These are phyloP conservation scores for Lavandula angustifolia DNA, from an alignment of 257 asterid genomes.

Conservation along the genomic window DNA sequence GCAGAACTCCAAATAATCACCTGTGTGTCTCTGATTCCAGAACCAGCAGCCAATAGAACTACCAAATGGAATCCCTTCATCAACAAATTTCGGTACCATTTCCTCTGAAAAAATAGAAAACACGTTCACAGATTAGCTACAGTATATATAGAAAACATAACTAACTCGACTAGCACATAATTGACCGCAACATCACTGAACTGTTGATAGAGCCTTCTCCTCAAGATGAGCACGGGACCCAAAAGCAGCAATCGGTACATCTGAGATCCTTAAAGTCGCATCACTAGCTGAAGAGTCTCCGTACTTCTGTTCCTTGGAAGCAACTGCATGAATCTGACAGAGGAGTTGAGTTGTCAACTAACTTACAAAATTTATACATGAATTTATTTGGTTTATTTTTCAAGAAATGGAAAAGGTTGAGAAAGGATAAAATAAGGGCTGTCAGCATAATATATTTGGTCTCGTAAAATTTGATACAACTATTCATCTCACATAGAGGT, in stretches of 20 bases:
- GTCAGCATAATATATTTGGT: not conserved
- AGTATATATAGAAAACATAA: constrained; percentile 1
- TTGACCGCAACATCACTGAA: constrained; percentile 49
- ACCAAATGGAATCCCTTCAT: constrained; percentile 98
- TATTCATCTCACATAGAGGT: constrained; percentile 10
- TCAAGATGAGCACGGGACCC: constrained; percentile 99
- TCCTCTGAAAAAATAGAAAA: constrained; percentile 63
- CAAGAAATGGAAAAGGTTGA: not conserved
- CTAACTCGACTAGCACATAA: constrained; percentile 27
- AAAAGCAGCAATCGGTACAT: constrained; percentile 77
- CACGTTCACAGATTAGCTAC: constrained; percentile 24
- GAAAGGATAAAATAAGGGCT: constrained; percentile 7
- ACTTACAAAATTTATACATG: constrained; percentile 21
- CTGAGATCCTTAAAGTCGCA: constrained; percentile 59
- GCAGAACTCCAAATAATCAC: constrained; percentile 31
- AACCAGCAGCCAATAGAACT: constrained; percentile 93
- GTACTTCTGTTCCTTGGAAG: constrained; percentile 49
- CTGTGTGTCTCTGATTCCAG: constrained; percentile 97
- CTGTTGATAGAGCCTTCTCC: constrained; percentile 94
- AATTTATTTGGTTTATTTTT: constrained; percentile 8
- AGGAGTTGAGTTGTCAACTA: constrained; percentile 43
- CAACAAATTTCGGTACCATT: constrained; percentile 93
- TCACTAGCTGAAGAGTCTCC: constrained; percentile 58
- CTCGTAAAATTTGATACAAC: constrained; percentile 5
- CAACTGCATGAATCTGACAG: constrained; percentile 83